Conservation (phyloP, 2,329 filamentous ascomycete species). For the Neocatenulostroma microsporum region DNA sequence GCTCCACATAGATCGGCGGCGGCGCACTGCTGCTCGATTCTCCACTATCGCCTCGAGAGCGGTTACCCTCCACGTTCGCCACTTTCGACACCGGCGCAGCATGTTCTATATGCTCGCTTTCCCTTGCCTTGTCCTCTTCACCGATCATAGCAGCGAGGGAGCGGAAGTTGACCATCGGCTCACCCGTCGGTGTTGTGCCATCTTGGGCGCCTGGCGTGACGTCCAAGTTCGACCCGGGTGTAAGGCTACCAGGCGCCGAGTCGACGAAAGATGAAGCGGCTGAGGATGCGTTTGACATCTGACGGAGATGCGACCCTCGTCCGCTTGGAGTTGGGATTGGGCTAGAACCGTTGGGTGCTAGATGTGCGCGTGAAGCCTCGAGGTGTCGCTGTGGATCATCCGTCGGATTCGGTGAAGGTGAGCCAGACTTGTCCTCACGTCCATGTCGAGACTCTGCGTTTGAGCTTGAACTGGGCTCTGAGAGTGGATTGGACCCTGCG, state of each 20-base stretch:
- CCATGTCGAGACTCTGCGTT: constrained; percentile 25
- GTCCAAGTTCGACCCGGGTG: constrained; percentile 11
- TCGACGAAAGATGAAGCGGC: constrained; percentile 69
- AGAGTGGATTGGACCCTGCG: constrained; percentile 35
- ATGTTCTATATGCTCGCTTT: constrained; percentile 35
- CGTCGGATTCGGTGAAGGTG: constrained; percentile 4
- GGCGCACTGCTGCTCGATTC: constrained; percentile 20
- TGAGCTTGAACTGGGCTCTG: constrained; percentile 36
- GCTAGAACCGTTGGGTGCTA: constrained; percentile 25
- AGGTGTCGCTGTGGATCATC: constrained; percentile 40
- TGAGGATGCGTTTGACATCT: constrained; percentile 82
- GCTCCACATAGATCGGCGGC: constrained; percentile 21
- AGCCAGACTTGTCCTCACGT: constrained; percentile 16
- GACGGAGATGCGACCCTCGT: constrained; percentile 55
- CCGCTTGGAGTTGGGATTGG: constrained; percentile 18
- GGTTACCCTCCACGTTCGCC: constrained; percentile 11
- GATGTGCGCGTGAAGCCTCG: constrained; percentile 37
- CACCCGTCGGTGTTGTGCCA: constrained; percentile 46
- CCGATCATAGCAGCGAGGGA: constrained; percentile 81
- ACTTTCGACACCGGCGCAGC: constrained; percentile 11
- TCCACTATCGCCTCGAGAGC: constrained; percentile 23
- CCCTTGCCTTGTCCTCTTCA: constrained; percentile 46
- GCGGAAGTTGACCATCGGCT: constrained; percentile 86
- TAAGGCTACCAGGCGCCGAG: constrained; percentile 43
- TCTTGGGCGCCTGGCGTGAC: constrained; percentile 30